phyloP scores from a whole-genome alignment of 225 moss, liverwort and hornwort genomes.

The Marchantia polymorpha region DNA sequence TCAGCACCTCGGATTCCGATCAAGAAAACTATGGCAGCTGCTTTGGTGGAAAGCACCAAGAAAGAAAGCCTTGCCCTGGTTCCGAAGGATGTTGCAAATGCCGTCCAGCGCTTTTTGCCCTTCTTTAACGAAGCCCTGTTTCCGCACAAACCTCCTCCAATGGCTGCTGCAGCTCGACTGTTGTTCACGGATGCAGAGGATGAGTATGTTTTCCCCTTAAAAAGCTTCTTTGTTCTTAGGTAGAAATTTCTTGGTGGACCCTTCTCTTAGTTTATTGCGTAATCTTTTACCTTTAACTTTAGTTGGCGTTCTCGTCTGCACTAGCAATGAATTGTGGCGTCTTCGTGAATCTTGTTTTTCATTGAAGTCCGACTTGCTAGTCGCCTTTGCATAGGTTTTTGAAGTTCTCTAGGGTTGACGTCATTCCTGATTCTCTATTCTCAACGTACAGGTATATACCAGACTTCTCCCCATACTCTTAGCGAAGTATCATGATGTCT shows the following conservation, averaged over 20 bases:
- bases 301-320: not conserved
- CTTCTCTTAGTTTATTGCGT: not conserved
- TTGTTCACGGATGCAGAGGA: conserved; percentile 93
- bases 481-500: not conserved
- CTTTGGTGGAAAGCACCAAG: conserved; percentile 71
- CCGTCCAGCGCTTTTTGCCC: conserved; percentile 56
- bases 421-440: not conserved
- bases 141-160: conserved; percentile 81
- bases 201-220: conserved; percentile 59
- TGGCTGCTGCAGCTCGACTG: conserved; percentile 60
- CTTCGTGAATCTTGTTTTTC: not conserved
- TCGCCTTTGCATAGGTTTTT: not conserved
- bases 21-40: conserved; percentile 82
- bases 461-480: not conserved
- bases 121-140: conserved; percentile 68
- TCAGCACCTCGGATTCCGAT: conserved; percentile 31
- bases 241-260: not conserved
- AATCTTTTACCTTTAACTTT: not conserved
- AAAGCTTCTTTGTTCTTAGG: not conserved
- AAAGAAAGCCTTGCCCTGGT: conserved; percentile 75
- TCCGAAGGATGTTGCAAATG: conserved; percentile 59
- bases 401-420: not conserved
- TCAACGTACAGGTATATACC: not conserved
- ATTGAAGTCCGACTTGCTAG: not conserved
- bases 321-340: not conserved